These are phyloP conservation scores for Claviceps fusiformis DNA, from an alignment of 2,329 filamentous ascomycete genomes.

Conservation along the genomic window DNA sequence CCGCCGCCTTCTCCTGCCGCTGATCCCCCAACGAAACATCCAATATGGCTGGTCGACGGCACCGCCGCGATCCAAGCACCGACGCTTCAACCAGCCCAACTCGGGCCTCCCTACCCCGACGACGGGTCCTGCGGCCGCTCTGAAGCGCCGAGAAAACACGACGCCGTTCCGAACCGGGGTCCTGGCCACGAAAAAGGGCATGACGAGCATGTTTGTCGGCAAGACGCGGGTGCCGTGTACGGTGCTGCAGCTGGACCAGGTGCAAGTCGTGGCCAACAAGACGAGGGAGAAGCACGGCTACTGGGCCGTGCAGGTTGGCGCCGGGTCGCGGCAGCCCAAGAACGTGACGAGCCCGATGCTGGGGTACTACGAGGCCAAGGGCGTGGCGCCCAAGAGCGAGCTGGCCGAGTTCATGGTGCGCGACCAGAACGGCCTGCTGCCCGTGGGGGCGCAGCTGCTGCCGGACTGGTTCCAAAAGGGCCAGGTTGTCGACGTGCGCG, in stretches of 20 bases:
- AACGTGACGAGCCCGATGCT: constrained; percentile 75
- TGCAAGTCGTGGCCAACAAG: constrained; percentile 81
- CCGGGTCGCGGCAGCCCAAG: constrained; percentile 56
- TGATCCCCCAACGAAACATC: constrained; percentile 33
- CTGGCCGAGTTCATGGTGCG: constrained; percentile 81
- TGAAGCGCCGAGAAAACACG: constrained; percentile 42
- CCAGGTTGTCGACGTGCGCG: constrained; percentile 77
- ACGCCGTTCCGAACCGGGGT: constrained; percentile 63
- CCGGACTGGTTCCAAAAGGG: constrained; percentile 89
- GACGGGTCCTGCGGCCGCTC: constrained; percentile 45
- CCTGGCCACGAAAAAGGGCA: constrained; percentile 83
- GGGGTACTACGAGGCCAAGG: constrained; percentile 75
- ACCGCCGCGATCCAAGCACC: constrained; percentile 36
- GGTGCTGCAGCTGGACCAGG: constrained; percentile 82
- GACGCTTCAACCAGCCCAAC: constrained; percentile 46
- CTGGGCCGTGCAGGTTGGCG: constrained; percentile 82
- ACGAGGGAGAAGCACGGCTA: constrained; percentile 72
- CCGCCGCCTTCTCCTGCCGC: constrained; percentile 32
- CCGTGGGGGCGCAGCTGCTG: constrained; percentile 60
- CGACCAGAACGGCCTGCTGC: constrained; percentile 55
- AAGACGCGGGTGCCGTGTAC: constrained; percentile 74
- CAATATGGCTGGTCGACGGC: constrained; percentile 50
- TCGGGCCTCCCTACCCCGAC: constrained; percentile 43
- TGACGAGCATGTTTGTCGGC: constrained; percentile 80
- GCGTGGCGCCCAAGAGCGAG: constrained; percentile 70